Evolutionary conservation across 352 stramenopile genomes (phyloP).

Genomic region (Globisporangium irregulare): DNA sequence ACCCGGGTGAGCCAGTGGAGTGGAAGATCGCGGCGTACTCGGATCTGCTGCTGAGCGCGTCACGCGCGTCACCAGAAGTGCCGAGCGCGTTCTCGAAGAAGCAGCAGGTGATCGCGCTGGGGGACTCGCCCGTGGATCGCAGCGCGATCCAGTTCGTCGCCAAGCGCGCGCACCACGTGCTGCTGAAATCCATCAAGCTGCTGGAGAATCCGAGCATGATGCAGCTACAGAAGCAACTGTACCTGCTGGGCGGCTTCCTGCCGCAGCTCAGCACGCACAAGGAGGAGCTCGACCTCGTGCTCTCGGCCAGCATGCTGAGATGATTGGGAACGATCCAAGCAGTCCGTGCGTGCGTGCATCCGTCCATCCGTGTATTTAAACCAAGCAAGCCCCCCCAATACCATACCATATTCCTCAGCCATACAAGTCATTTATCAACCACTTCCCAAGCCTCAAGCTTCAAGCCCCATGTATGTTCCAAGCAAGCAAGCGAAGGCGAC

Average conservation of each 20-base stretch:
- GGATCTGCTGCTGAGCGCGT: slow-evolving; percentile 42
- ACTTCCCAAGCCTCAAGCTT: neutral
- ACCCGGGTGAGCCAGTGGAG: slow-evolving; percentile 59
- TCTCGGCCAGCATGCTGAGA: slow-evolving; percentile 69
- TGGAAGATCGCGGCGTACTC: slow-evolving; percentile 80
- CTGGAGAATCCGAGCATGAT: slow-evolving; percentile 71
- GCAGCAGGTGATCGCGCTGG: slow-evolving; percentile 69
- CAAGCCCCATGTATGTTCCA: neutral
- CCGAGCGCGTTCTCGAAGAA: slow-evolving; percentile 24
- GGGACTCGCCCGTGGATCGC: slow-evolving; percentile 70
- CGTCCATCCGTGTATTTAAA: neutral
- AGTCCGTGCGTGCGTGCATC: too few relatives aligned
- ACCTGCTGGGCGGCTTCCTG: slow-evolving; percentile 57
- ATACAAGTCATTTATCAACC: slow-evolving; percentile 9
- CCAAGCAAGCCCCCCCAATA: slow-evolving; percentile 3
- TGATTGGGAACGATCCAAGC: slow-evolving; percentile 17
- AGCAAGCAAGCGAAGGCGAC: neutral
- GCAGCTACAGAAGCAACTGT: slow-evolving; percentile 71
- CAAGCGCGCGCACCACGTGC: slow-evolving; percentile 37
- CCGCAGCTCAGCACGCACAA: slow-evolving; percentile 58
- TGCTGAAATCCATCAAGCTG: slow-evolving; percentile 79
- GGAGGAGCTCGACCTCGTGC: slow-evolving; percentile 67
- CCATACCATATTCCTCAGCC: slow-evolving; percentile 11
- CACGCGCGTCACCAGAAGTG: slow-evolving; percentile 16
- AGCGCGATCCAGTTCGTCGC: slow-evolving; percentile 69